A percentile compares a stretch with the other conserved stretches of the same genome.
Conservation (phyloP, 306 rosid species). For the Acacia melanoxylon region DNA sequence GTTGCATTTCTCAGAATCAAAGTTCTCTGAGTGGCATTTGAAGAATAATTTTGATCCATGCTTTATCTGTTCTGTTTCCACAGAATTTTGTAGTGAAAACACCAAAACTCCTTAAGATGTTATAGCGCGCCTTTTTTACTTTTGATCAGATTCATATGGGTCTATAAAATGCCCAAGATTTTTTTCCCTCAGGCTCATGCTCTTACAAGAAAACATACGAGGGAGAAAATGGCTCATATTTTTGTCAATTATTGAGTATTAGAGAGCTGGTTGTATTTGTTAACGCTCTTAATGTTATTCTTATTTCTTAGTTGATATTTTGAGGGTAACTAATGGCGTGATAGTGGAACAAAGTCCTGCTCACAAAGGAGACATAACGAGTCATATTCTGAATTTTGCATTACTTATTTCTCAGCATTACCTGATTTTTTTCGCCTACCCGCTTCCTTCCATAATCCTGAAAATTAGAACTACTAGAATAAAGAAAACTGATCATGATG, state of each 20-base stretch:
- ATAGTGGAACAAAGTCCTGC: background rate
- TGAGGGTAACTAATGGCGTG: background rate
- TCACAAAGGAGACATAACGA: background rate
- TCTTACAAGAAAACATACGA: background rate
- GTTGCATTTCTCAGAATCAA: background rate
- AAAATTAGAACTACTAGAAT: background rate
- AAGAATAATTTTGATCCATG: background rate
- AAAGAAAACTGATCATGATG: background rate
- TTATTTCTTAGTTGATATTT: background rate
- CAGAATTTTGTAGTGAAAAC: constrained; percentile 13
- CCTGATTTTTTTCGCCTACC: background rate
- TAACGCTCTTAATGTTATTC: background rate
- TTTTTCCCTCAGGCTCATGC: background rate
- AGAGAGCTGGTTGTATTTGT: constrained; percentile 4
- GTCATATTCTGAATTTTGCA: background rate
- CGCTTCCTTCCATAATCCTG: background rate
- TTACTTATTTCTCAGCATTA: background rate
- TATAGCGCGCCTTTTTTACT: background rate
- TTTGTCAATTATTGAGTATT: constrained; percentile 12
- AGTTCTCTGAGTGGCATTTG: constrained; percentile 16
- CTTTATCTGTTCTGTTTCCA: background rate
- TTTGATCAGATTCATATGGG: background rate
- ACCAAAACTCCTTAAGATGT: background rate
- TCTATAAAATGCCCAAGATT: background rate
- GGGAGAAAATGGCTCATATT: background rate